Base-by-base conservation (phyloP, 805 yeast genomes). In the Saccharomycopsis babjevae region DNA sequence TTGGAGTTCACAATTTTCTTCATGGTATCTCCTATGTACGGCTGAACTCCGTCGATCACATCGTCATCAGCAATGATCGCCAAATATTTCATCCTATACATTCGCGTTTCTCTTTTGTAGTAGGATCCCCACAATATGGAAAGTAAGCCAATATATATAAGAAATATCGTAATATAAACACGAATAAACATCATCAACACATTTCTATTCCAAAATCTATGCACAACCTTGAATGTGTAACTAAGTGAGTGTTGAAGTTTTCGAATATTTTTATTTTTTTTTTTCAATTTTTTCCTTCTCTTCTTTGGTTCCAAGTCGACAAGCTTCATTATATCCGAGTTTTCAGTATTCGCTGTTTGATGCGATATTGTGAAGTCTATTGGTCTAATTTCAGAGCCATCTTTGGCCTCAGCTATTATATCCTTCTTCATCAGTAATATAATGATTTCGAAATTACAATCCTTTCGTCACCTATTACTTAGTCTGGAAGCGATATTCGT, bases 101-200 rank as follows among this genome's bases (percentile, higher is more conserved):
- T 22, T 20, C 59, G 30, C 1, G 56, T 28, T n/a, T 36, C 42
- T 25, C 63, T 28, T 16, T 46, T 38, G 30, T 61, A 42, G 36
- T 61, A 61, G 11, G 63, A 46, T 11, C 63, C 63, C 63, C 63
- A 61, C 34, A 59, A 58, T 20, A 61, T 59, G 2, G 63, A 61
- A 18, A 61, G 54, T 6, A 60, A 38, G 1, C 60, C 62, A 36
- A 60, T 57, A n/a, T 60, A 60, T 18, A 60, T 43, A 38, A 57
- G 18, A 36, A 60, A 60, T 25, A 60, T 52, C 40, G 46, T 39
- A 15, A 60, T 25, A 32, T 60, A 60, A 7, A 60, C 62, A 13
- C 62, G 28, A 22, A 54, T 13, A 30, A 60, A 57, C 62, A 60
- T 60, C 43, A 60, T 28, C 32, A 42, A 32, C 13, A 60, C 60